These are phyloP conservation scores for Clavispora vitiphila DNA, from an alignment of 805 yeast species.

Conservation along the genomic window DNA sequence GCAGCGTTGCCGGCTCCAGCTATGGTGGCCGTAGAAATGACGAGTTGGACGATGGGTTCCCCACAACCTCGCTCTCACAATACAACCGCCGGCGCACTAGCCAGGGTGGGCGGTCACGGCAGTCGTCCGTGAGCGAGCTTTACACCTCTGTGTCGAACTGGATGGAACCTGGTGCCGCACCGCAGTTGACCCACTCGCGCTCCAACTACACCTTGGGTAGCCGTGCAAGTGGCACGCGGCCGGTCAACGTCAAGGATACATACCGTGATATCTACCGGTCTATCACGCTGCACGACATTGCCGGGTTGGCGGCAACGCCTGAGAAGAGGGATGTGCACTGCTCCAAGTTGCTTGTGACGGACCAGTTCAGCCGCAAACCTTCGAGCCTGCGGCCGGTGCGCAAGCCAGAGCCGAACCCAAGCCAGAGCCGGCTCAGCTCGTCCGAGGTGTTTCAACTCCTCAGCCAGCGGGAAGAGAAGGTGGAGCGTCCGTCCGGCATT, in stretches of 20 bases:
- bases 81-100: conserved; percentile 24
- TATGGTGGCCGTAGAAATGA: conserved; percentile 8
- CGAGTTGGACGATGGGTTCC: conserved; percentile 20
- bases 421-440: conserved; percentile 10
- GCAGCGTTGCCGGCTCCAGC: conserved; percentile 2
- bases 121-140: conserved; percentile 37
- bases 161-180: conserved; percentile 43
- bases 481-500: conserved; percentile 6
- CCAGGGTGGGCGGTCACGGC: conserved; percentile 22
- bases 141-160: conserved; percentile 44
- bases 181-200: conserved; percentile 9
- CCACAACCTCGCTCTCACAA: conserved; percentile 33
- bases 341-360: conserved; percentile 1
- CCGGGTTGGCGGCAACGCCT: conserved; percentile 13
- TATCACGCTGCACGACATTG: conserved; percentile 30
- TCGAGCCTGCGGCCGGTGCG: background rate
- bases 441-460: conserved; percentile 18
- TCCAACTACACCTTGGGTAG: conserved; percentile 12
- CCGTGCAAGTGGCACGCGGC: conserved; percentile 1
- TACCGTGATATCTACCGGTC: conserved; percentile 33
- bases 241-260: conserved; percentile 19
- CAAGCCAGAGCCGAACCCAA: background rate
- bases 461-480: conserved; percentile 10
- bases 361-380: conserved; percentile 1
- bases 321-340: background rate